Percentiles rank a stretch among this genome's conserved stretches.
Evolutionary conservation across 2,329 filamentous ascomycete species (phyloP).

Genomic region (Clarireedia hainanense): DNA sequence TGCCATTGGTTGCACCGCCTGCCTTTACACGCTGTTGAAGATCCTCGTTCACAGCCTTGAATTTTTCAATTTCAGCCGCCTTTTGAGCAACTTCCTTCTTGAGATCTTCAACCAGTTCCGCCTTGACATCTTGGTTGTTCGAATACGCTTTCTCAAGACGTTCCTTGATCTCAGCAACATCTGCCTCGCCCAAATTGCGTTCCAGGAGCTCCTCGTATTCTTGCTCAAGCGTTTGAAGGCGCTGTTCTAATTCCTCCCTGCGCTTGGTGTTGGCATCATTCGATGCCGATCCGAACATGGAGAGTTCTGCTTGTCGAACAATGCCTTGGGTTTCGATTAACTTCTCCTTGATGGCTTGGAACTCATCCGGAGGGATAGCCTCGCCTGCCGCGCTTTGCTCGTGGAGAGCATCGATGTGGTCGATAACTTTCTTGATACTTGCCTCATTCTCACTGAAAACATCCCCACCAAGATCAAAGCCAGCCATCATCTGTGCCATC

Average conservation of each 20-base stretch:
- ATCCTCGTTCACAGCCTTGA: conserved; percentile 74
- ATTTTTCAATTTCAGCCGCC: conserved; percentile 71
- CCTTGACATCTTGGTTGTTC: conserved; percentile 65
- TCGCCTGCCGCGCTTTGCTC: conserved; percentile 72
- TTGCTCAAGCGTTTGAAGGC: conserved; percentile 64
- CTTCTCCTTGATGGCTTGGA: conserved; percentile 67
- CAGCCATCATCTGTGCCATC: conserved; percentile 99
- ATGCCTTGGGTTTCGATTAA: conserved; percentile 87
- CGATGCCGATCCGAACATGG: conserved; percentile 63
- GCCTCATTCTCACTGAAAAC: conserved; percentile 91
- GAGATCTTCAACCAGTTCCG: conserved; percentile 67
- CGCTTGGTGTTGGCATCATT: conserved; percentile 59
- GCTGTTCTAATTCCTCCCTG: conserved; percentile 68
- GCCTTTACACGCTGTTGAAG: conserved; percentile 67
- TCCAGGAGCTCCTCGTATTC: conserved; percentile 81
- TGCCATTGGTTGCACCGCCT: conserved; percentile 52
- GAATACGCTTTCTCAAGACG: conserved; percentile 70
- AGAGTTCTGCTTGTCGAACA: conserved; percentile 85
- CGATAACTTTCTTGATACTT: conserved; percentile 74
- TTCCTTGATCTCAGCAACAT: conserved; percentile 78
- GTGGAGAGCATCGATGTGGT: conserved; percentile 71
- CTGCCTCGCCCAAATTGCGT: conserved; percentile 67
- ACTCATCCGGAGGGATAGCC: conserved; percentile 70
- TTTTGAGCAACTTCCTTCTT: conserved; percentile 69
- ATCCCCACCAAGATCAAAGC: conserved; percentile 88